Base-by-base conservation (phyloP, 2,329 filamentous ascomycete species). In the Monosporascus cannonballus region DNA sequence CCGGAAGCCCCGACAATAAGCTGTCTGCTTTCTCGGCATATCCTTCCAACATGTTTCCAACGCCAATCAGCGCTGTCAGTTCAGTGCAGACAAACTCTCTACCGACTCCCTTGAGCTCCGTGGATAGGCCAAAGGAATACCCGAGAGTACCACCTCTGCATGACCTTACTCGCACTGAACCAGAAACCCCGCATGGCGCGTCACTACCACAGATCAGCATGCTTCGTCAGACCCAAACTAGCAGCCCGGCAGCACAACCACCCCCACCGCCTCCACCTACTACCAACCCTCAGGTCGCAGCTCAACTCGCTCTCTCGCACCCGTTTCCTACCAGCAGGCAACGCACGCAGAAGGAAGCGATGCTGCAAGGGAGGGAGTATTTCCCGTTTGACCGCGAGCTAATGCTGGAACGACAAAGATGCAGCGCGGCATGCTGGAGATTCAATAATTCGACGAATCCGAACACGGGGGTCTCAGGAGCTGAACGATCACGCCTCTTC, bases 361-460 rank as follows among this genome's bases (percentile, higher is more conserved):
- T 97, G 93, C 74, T 96, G 17, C 78, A 78, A 34, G 89, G 89
- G 14, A 80, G 88, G 41, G 79, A 83, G n/a, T 97, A 90, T 70
- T 85, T 85, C 55, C 89, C 89, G 6, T 92, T 87, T 57, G 85
- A 90, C 65, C 81, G 84, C 55, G 86, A 90, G 62, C 79, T 99
- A 5, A 80, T 89, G 15, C 78, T 89, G 20, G 92, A 96, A 63
- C 86, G 93, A n/a, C 85, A 94, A 65, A 81, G 86, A 51, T 97
- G 93, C 72, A 87, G 84, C 57, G 80, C 83, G 14, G 90, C 90
- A 4, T 85, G 93, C 61, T 92, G 87, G 80, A 79, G 85, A 49
- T 96, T 94, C 73, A 96, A 96, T 71, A 90, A 87, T 67, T 86
- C 88, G 18, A 86, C 83, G 30, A 90, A 90, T 61, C 86, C 89